phyloP scores from a whole-genome alignment of 1,284 basidiomycete genomes.

The Cystobasidium pallidum region DNA sequence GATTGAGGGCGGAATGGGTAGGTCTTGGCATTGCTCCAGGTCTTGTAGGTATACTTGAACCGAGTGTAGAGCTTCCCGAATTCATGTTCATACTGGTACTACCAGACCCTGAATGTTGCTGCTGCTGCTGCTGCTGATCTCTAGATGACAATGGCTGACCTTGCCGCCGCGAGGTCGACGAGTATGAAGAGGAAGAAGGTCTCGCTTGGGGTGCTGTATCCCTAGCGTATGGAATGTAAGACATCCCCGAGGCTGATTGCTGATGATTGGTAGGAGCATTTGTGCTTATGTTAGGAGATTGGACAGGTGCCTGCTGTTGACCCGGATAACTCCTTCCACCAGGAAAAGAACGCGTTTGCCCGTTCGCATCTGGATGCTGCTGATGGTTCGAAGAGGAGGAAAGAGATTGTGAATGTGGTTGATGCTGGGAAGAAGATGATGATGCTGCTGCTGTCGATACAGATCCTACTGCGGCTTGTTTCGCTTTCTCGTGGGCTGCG shows the following conservation, averaged over 20 bases:
- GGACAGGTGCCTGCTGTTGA: slow-evolving; percentile 22
- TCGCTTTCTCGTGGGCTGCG: slow-evolving; percentile 26
- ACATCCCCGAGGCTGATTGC: neutral
- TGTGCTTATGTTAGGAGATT: slow-evolving; percentile 5
- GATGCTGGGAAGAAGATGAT: neutral
- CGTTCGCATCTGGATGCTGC: slow-evolving; percentile 9
- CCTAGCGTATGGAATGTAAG: slow-evolving; percentile 36
- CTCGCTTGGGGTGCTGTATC: slow-evolving; percentile 6
- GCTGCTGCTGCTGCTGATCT: neutral
- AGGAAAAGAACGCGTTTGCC: neutral
- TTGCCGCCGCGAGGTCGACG: neutral
- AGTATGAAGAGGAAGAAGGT: neutral
- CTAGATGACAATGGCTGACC: slow-evolving; percentile 20
- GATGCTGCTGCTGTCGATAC: slow-evolving; percentile 14
- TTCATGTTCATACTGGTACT: neutral
- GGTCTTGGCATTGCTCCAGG: slow-evolving; percentile 6
- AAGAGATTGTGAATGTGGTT: too few species aligned
- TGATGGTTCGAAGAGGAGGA: too few species aligned
- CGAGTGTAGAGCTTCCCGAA: neutral
- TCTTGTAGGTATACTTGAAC: neutral
- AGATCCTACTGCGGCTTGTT: neutral
- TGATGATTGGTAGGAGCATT: neutral
- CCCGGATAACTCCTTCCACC: slow-evolving; percentile 30
- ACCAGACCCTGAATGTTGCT: neutral
- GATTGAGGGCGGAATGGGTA: slow-evolving; percentile 14